Conservation (phyloP, 352 stramenopile species). For the Thalassiosira mediterranea region DNA sequence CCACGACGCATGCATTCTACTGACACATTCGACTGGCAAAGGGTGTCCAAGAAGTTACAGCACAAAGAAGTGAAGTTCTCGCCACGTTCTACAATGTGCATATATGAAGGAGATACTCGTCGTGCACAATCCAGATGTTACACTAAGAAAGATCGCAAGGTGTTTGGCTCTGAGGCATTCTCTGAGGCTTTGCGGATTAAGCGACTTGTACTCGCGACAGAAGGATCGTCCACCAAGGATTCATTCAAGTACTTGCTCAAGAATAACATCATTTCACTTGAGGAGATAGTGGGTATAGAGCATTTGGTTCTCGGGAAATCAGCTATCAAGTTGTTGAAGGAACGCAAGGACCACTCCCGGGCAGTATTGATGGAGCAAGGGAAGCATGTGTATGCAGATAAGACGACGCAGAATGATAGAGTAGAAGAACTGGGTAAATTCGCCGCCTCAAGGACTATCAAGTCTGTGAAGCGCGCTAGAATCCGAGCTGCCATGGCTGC, state of each 20-base stretch:
- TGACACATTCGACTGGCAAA: neutral
- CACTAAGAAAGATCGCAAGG: neutral
- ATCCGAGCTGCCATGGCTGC: neutral
- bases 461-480: neutral
- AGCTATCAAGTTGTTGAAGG: neutral
- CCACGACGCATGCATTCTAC: neutral
- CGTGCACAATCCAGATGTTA: neutral
- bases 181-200: neutral
- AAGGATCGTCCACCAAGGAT: neutral
- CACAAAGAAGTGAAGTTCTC: neutral
- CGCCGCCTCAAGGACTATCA: neutral
- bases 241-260: constrained; percentile 14
- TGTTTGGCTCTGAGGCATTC: neutral
- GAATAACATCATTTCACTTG: neutral
- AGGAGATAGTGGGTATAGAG: constrained; percentile 11
- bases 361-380: constrained; percentile 1
- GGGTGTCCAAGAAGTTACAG: neutral
- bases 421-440: neutral
- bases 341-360: constrained; percentile 1
- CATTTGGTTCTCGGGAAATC: constrained; percentile 8
- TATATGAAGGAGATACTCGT: neutral
- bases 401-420: neutral
- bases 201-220: neutral
- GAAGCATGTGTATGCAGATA: neutral
- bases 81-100: neutral